Percentiles rank a stretch among this genome's conserved stretches.
phyloP scores from a whole-genome alignment of 2,329 filamentous ascomycete genomes.

The Neoarthrinium moseri region DNA sequence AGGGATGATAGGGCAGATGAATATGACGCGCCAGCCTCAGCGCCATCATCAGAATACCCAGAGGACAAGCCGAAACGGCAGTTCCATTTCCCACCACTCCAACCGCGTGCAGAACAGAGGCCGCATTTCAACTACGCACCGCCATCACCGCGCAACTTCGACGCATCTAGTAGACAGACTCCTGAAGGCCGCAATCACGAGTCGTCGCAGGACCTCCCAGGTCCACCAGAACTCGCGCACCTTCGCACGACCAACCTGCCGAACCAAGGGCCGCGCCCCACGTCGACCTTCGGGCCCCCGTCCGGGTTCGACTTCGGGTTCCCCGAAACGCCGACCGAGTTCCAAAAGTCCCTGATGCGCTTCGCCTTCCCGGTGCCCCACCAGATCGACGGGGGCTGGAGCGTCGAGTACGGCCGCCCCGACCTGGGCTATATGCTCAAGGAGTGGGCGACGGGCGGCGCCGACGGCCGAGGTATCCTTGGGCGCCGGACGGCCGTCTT shows the following conservation, averaged over 20 bases:
- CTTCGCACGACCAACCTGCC: slow-evolving; percentile 47
- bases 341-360: slow-evolving; percentile 86
- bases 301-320: slow-evolving; percentile 78
- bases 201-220: slow-evolving; percentile 11
- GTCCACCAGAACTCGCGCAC: slow-evolving; percentile 56
- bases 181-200: slow-evolving; percentile 17
- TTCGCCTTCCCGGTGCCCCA: slow-evolving; percentile 77
- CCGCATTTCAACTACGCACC: slow-evolving; percentile 62
- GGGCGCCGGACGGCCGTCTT: slow-evolving; percentile 84
- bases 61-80: slow-evolving; percentile 36
- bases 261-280: slow-evolving; percentile 39
- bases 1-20: slow-evolving; percentile 42
- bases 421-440: slow-evolving; percentile 84
- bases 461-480: slow-evolving; percentile 66
- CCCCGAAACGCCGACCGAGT: slow-evolving; percentile 78
- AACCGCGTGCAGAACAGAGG: slow-evolving; percentile 41
- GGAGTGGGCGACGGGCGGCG: slow-evolving; percentile 73
- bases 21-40: slow-evolving; percentile 14
- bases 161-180: slow-evolving; percentile 24
- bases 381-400: slow-evolving; percentile 78
- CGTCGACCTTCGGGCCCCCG: slow-evolving; percentile 57
- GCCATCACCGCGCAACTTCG: slow-evolving; percentile 37
- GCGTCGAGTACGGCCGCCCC: slow-evolving; percentile 87
- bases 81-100: slow-evolving; percentile 59
- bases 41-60: slow-evolving; percentile 23